phyloP scores from a whole-genome alignment of 768 basidiomycete genomes.

The Tubosaeta brunneosetosa region DNA sequence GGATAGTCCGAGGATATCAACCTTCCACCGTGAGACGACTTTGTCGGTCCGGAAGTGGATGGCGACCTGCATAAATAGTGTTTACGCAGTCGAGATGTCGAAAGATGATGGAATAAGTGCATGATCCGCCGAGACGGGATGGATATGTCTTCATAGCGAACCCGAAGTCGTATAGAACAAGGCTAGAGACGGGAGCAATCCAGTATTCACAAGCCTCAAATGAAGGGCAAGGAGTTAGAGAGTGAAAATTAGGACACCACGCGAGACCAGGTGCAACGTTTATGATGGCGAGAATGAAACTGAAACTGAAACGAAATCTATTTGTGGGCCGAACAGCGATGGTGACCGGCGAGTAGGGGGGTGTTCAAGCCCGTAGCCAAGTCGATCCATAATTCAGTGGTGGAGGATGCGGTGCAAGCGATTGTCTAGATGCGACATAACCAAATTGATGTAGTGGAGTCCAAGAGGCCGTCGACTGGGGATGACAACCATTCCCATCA shows the following conservation, averaged over 20 bases:
- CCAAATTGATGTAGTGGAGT: conserved; percentile 36
- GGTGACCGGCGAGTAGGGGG: background rate
- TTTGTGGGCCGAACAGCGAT: conserved; percentile 10
- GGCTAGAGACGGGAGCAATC: conserved; percentile 23
- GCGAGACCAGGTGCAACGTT: conserved; percentile 28
- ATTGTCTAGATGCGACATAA: conserved; percentile 39
- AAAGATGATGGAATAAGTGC: conserved; percentile 28
- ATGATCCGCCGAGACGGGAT: conserved; percentile 52
- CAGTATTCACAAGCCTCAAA: conserved; percentile 35
- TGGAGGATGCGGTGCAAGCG: conserved; percentile 40
- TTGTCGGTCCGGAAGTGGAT: conserved; percentile 14
- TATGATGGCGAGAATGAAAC: conserved; percentile 23
- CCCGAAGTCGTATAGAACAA: conserved; percentile 23
- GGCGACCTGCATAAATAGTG: conserved; percentile 28
- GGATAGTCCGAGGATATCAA: conserved; percentile 31
- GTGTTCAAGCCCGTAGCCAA: conserved; percentile 46
- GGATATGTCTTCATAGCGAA: conserved; percentile 54
- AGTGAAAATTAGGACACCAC: conserved; percentile 37
- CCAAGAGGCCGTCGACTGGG: conserved; percentile 43
- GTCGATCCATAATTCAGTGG: conserved; percentile 44
- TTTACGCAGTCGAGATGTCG: conserved; percentile 28
- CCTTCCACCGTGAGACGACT: conserved; percentile 25
- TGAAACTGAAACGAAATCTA: conserved; percentile 27
- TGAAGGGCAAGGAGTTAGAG: conserved; percentile 35
- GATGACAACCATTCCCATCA: conserved; percentile 36